Evolutionary conservation across 345 rosid species (phyloP).

Genomic region (Abelmoschus esculentus): DNA sequence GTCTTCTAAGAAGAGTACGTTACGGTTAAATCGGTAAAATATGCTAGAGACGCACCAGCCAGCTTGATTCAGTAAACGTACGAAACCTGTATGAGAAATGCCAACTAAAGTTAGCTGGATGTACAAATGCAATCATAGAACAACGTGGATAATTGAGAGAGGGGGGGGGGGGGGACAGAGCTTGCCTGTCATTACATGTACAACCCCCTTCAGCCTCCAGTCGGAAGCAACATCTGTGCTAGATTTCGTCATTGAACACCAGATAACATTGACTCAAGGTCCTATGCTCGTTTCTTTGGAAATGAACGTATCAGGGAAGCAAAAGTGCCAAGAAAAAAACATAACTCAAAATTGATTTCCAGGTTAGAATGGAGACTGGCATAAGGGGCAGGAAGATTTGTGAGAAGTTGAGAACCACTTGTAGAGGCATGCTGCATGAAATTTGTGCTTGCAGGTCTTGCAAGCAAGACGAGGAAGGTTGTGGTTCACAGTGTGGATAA

Average conservation of each 20-base stretch:
- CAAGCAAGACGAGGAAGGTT: slow-evolving; percentile 93
- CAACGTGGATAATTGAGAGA: neutral
- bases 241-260: neutral
- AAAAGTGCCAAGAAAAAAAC: neutral
- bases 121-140: neutral
- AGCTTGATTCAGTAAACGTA: neutral
- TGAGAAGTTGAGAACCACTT: slow-evolving; percentile 94
- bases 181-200: neutral
- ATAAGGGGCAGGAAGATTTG: slow-evolving; percentile 85
- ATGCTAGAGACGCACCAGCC: neutral
- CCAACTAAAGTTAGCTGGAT: neutral
- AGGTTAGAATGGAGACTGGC: slow-evolving; percentile 83
- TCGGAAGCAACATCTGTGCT: neutral
- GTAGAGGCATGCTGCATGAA: slow-evolving; percentile 81
- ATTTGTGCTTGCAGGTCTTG: slow-evolving; percentile 92
- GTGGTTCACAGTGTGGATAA: slow-evolving; percentile 80
- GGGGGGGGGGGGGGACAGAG: too few relatives aligned
- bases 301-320: neutral
- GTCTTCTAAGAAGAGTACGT: too few relatives aligned
- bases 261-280: neutral
- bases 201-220: neutral
- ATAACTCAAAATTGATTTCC: slow-evolving; percentile 1
- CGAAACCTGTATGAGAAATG: neutral
- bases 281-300: neutral
- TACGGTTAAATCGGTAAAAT: neutral